phyloP scores from a whole-genome alignment of 345 rosid genomes.

The Citrus cavaleriei region DNA sequence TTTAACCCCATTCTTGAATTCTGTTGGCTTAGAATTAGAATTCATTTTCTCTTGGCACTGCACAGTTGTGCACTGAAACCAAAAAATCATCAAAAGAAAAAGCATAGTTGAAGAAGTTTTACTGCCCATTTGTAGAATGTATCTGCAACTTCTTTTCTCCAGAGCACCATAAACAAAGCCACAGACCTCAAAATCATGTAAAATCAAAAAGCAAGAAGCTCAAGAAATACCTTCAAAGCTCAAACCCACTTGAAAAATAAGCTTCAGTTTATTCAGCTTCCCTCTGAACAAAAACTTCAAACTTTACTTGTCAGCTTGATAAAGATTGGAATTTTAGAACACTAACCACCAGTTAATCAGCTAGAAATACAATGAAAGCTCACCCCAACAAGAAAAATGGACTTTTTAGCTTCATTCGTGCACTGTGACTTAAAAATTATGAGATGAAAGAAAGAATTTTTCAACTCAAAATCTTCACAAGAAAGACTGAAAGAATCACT shows the following conservation, averaged over 20 bases:
- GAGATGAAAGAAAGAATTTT: slow-evolving; percentile 6
- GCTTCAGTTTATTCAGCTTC: slow-evolving; percentile 4
- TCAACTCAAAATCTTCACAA: slow-evolving; percentile 42
- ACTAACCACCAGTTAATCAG: slow-evolving; percentile 10
- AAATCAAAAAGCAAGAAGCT: slow-evolving; percentile 13
- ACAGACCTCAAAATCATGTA: slow-evolving; percentile 16
- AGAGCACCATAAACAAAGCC: slow-evolving; percentile 12
- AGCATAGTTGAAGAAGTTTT: slow-evolving; percentile 19
- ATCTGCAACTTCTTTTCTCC: slow-evolving; percentile 39
- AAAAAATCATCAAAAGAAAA: slow-evolving; percentile 33
- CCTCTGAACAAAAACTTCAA: neutral
- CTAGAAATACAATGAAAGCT: neutral
- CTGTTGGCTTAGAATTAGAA: slow-evolving; percentile 35
- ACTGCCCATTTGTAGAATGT: slow-evolving; percentile 13
- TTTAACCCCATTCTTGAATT: slow-evolving; percentile 42
- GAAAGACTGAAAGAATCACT: slow-evolving; percentile 45
- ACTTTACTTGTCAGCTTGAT: slow-evolving; percentile 6
- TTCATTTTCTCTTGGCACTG: slow-evolving; percentile 45
- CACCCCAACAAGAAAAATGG: neutral
- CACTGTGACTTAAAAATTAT: neutral
- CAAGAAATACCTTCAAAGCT: neutral
- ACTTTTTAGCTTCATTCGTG: neutral
- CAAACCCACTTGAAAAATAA: neutral
- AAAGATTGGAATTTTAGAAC: slow-evolving; percentile 16
- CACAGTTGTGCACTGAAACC: slow-evolving; percentile 26